These are phyloP conservation scores for Coniochaeta hoffmannii DNA, from an alignment of 2,329 filamentous ascomycete genomes.

Conservation along the genomic window DNA sequence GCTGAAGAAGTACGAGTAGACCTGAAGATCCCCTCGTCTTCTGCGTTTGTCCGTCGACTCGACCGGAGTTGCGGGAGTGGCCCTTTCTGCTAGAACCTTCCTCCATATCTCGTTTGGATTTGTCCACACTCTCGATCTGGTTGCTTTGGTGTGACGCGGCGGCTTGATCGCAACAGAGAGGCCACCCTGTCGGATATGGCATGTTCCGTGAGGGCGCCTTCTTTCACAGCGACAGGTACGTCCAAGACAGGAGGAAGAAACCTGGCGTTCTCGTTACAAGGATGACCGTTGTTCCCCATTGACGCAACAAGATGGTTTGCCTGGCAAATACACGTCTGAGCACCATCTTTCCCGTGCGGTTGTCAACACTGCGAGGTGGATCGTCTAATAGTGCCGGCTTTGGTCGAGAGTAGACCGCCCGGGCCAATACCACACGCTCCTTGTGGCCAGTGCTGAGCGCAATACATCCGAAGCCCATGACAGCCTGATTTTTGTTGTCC, in stretches of 20 bases:
- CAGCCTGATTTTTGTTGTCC: constrained; percentile 7
- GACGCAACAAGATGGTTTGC: constrained; percentile 5
- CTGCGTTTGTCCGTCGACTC: not conserved
- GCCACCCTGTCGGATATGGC: not conserved
- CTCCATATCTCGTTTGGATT: not conserved
- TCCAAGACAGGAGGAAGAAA: not conserved
- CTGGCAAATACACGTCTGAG: constrained; percentile 5
- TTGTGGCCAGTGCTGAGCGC: constrained; percentile 13
- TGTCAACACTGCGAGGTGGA: constrained; percentile 16
- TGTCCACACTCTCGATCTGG: not conserved
- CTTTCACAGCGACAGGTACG: not conserved
- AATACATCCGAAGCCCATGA: constrained; percentile 9
- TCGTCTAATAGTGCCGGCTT: constrained; percentile 16
- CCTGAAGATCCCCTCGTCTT: not conserved
- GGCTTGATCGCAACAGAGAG: not conserved
- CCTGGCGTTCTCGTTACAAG: constrained; percentile 6
- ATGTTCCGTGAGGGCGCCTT: not conserved
- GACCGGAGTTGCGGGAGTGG: not conserved
- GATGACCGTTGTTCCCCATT: constrained; percentile 6
- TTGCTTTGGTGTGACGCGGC: not conserved
- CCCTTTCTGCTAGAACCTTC: not conserved
- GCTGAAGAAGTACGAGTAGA: constrained; percentile 8
- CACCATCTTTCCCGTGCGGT: constrained; percentile 5
- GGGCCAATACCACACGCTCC: constrained; percentile 15
- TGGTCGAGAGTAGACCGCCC: constrained; percentile 16